Conservation (phyloP, 306 rosid species). For the Lotus japonicus region DNA sequence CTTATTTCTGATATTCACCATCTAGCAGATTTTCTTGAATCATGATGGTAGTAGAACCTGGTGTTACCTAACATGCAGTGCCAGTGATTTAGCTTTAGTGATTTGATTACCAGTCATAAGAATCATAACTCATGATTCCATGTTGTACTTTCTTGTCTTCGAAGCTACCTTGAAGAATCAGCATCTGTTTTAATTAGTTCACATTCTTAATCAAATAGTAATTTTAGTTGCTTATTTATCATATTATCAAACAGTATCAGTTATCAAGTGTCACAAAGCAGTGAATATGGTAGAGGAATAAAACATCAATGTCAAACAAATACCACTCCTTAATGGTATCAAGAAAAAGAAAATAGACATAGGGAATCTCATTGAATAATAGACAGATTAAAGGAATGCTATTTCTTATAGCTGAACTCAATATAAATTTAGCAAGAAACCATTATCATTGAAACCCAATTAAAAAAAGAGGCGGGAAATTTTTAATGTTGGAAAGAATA, state of each 20-base stretch:
- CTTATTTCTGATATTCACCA: background rate
- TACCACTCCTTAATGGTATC: background rate
- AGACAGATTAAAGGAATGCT: background rate
- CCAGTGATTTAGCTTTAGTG: slow-evolving; percentile 12
- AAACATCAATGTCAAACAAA: background rate
- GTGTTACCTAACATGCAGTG: background rate
- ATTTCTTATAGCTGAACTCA: background rate
- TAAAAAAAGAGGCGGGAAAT: slow-evolving; percentile 21
- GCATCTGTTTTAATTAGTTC: slow-evolving; percentile 5
- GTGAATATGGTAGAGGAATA: background rate
- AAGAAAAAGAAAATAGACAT: background rate
- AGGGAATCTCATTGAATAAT: background rate
- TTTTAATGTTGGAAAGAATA: background rate
- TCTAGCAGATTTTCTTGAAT: background rate
- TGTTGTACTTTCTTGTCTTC: slow-evolving; percentile 17
- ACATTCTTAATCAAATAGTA: slow-evolving; percentile 9
- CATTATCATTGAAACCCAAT: background rate
- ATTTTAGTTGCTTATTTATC: background rate
- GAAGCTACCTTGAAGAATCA: slow-evolving; percentile 16
- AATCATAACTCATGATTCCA: slow-evolving; percentile 29
- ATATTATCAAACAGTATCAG: background rate
- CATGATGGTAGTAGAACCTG: background rate
- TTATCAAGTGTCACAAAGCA: background rate
- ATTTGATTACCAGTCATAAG: slow-evolving; percentile 9
- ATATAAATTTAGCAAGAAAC: background rate